Evolutionary conservation across 352 stramenopile genomes (phyloP), one percentile per base, ranked within the genome.

Genomic region (Globisporangium camurandrum): DNA sequence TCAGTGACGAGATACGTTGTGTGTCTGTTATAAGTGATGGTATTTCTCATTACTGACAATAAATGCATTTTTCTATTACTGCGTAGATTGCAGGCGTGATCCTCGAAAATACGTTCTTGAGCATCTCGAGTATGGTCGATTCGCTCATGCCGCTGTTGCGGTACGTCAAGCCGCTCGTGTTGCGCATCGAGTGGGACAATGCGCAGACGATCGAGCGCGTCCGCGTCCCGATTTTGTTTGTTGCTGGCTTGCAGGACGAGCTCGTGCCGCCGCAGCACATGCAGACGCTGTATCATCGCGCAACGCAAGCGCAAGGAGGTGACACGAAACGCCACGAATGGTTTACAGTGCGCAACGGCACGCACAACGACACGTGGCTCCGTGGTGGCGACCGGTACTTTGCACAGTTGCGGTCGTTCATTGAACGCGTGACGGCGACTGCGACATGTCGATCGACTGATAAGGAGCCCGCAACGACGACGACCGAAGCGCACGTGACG

Each of bases 81-180:
- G 3, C 30, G 7, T 23, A 93, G 81, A 57, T 98, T 28, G 85
- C 84, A 17, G 93, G 81, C 24, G 61, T 98, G 22, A 82, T 98
- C 37, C 58, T 98, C 12, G 93, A 98, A 60, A 98, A 98, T 61
- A 98, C 93, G 12, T 98, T 98, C 59, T 60, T 93, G 16, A 96
- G 74, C 50, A 97, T 98, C 50, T 79, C 79, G 1, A 62, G 78
- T 1, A 98, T 98, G 89, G 89, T 98, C 1, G 89, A 98, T 71
- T 66, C 82, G 43, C 49, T 98, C 33, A 95, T 98, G 83, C 93
- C 92, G 4, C 78, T 88, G 24, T 55, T 98, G 11, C 69, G 78
- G 23, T 88, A 89, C 33, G 54, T 97, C 31, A 97, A 97, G 67
- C 58, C 69, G 1, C 52, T 98, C 14, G 74, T 98, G 36, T 71